Evolutionary conservation across 2,329 filamentous ascomycete genomes (phyloP).

Genomic region (Didymellaceae sp.): DNA sequence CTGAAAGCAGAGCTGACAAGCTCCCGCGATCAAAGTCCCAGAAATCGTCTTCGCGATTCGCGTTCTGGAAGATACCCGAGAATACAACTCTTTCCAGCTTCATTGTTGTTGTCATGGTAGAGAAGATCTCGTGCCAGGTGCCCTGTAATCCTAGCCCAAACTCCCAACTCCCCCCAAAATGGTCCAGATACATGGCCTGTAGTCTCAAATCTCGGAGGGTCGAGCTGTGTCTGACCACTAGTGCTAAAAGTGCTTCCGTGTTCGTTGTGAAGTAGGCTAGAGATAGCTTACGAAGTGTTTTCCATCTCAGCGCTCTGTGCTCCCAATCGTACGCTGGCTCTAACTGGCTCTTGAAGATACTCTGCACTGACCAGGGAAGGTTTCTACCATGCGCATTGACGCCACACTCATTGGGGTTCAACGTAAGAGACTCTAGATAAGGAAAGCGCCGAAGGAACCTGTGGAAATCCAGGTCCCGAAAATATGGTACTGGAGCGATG

Average conservation of each 20-base stretch:
- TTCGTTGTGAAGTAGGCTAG: conserved; percentile 13
- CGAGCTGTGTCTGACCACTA: conserved; percentile 13
- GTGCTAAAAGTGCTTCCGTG: conserved; percentile 1
- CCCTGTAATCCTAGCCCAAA: too few species aligned
- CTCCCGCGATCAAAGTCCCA: conserved; percentile 2
- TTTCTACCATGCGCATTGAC: too few species aligned
- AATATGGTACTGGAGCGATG: too few species aligned
- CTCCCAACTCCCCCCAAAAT: background rate
- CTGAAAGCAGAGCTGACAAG: background rate
- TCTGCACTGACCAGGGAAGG: background rate
- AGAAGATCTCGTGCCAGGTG: background rate
- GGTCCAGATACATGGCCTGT: conserved; percentile 1
- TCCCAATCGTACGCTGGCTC: too few species aligned
- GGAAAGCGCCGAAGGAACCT: too few species aligned
- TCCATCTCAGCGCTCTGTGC: conserved; percentile 7
- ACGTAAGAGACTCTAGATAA: too few species aligned
- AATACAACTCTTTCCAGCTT: background rate
- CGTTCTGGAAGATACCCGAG: conserved; percentile 1
- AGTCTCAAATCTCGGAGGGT: conserved; percentile 21
- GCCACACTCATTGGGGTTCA: too few species aligned
- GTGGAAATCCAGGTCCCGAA: too few species aligned
- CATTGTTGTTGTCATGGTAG: background rate
- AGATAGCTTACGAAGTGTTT: conserved; percentile 16
- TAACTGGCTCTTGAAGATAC: too few species aligned
- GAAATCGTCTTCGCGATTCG: background rate